Evolutionary conservation across 371 early-diverging fungal species (phyloP), one percentile per base, ranked within the genome.

Genomic region (Haplosporangium sp.): DNA sequence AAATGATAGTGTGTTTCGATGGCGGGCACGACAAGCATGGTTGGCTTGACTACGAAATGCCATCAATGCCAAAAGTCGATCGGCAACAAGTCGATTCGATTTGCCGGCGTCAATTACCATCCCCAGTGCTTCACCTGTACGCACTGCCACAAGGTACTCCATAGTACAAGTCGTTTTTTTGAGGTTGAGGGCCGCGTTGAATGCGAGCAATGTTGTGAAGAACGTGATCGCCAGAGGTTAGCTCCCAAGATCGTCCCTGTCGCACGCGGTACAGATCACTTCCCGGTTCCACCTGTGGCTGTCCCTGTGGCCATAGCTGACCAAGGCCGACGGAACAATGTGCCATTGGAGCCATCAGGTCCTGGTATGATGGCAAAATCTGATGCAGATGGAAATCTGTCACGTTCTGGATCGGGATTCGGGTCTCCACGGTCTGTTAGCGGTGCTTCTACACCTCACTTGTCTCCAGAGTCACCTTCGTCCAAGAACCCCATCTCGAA

Each of bases 61-160:
- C 70, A 77, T 37, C 70, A 83, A 45, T 91, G 91, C 68, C 50
- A 68, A 16, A 70, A 71, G 38, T 42, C 72, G 1, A 88, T 90
- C 16, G 82, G 74, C 41, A 88, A 87, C 63, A 83, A 86, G 59
- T 85, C 85, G 29, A 76, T 91, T 41, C 83, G 84, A 8, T 86
- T 87, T 57, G 81, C 85, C 38, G 82, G 82, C 9, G 48, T 70
- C 18, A 81, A 74, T 14, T 89, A 84, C 62, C 91, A 91, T 64
- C 85, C 88, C 1, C 67, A 83, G 21, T 91, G 91, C 75, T 90
- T 87, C 61, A 75, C 67, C n/a, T 89, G 89, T 64, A 58, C 63
- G 0, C 85, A 85, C 50, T 89, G 89, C 59, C 64, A 62, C 20
- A 71, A 79, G 42, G 83, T 84, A 0, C 84, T 91, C 18, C 83